phyloP scores from a whole-genome alignment of 1,139 yeast genomes.

The Ogataea hybrid region DNA sequence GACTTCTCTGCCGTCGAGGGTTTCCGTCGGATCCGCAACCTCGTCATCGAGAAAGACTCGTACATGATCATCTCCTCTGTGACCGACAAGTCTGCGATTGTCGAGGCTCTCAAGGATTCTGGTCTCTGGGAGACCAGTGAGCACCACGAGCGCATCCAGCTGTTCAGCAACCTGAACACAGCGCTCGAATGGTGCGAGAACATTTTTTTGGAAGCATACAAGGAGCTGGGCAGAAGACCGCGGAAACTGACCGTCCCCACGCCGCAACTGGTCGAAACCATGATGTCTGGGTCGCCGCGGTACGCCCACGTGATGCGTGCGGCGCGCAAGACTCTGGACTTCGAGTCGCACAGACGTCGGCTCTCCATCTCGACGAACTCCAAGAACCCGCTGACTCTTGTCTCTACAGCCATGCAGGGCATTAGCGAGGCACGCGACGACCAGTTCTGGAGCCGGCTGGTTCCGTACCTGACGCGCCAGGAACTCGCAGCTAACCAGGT shows the following conservation, averaged over 20 bases:
- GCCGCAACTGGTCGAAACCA: conserved; percentile 5
- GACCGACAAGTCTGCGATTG: conserved; percentile 55
- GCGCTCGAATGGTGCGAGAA: conserved; percentile 98
- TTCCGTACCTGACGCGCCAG: conserved; percentile 52
- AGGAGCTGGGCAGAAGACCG: conserved; percentile 24
- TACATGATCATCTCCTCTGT: conserved; percentile 80
- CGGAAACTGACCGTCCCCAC: conserved; percentile 19
- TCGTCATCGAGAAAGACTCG: conserved; percentile 67
- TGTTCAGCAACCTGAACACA: conserved; percentile 74
- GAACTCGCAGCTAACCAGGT: conserved; percentile 44
- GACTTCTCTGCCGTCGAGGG: conserved; percentile 98
- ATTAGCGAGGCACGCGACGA: conserved; percentile 55
- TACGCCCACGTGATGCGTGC: conserved; percentile 61
- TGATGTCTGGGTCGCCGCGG: conserved; percentile 56
- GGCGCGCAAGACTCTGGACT: conserved; percentile 46
- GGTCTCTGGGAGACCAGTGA: conserved; percentile 59
- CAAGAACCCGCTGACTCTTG: conserved; percentile 55
- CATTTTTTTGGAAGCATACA: conserved; percentile 72
- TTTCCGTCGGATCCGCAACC: conserved; percentile 79
- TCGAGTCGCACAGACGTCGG: conserved; percentile 21
- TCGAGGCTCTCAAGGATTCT: conserved; percentile 64
- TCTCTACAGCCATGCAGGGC: conserved; percentile 71
- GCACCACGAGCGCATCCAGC: conserved; percentile 45
- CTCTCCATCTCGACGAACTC: conserved; percentile 13
- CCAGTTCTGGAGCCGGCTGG: conserved; percentile 60